Conservation (phyloP, 2,329 filamentous ascomycete species). For the Colletotrichum falcatum region DNA sequence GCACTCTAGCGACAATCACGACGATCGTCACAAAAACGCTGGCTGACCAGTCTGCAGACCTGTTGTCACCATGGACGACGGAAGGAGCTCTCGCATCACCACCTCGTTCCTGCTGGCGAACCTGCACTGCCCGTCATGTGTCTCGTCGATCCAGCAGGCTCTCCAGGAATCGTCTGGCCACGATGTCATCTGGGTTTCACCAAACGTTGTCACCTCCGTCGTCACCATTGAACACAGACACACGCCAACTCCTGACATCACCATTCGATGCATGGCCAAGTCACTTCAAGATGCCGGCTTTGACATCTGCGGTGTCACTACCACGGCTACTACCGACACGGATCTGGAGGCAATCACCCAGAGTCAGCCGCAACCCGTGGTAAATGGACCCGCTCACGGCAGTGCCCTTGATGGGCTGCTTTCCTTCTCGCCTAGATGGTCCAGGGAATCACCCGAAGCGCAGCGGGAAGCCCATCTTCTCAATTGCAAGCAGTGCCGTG, state of each 20-base stretch:
- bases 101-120: conserved; percentile 78
- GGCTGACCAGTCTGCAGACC: neutral
- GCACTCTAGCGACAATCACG: neutral
- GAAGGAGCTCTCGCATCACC: conserved; percentile 48
- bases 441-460: conserved; percentile 36
- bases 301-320: conserved; percentile 65
- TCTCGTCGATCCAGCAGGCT: conserved; percentile 72
- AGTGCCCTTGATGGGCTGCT: conserved; percentile 44
- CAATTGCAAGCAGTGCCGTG: conserved; percentile 58
- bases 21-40: neutral
- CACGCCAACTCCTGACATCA: conserved; percentile 52
- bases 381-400: conserved; percentile 41
- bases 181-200: conserved; percentile 70
- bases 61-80: conserved; percentile 20
- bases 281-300: conserved; percentile 69
- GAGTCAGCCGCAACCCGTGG: conserved; percentile 43
- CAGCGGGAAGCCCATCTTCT: conserved; percentile 51
- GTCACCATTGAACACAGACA: conserved; percentile 70
- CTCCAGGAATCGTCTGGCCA: conserved; percentile 60
- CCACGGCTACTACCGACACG: conserved; percentile 48
- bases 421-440: conserved; percentile 25
- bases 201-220: conserved; percentile 78
- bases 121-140: conserved; percentile 83
- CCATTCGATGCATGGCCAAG: conserved; percentile 57
- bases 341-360: conserved; percentile 44